Evolutionary conservation across 2,329 filamentous ascomycete genomes (phyloP), one percentile per base, ranked within the genome.

Genomic region (Lachnellula occidentalis): DNA sequence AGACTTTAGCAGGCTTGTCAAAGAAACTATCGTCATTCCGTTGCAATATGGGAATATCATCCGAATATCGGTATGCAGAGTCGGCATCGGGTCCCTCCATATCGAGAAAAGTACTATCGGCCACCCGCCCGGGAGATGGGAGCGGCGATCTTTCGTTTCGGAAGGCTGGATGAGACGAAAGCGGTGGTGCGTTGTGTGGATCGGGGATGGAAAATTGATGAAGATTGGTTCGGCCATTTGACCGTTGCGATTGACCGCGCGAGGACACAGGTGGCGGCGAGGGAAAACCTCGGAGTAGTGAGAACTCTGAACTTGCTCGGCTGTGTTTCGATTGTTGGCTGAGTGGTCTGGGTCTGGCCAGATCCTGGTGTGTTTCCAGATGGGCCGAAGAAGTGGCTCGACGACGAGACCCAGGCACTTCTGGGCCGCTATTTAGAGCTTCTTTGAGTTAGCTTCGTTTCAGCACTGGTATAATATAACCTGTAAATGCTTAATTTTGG

Each of bases 231-330:
- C 64, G 60, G 21, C 58, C 67, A 64, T 61, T 66, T 53, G 61
- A 60, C 61, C 61, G 64, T 58, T 63, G 67, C 62, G 56, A 52
- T 19, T 60, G 58, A 17, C 58, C 60, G 47, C 64, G 41, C 36
- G 61, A 67, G 59, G 68, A 67, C 27, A 53, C 52, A 21, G 54
- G 73, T 59, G 78, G 72, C 59, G 77, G 73, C 55, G 74, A 75
- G 47, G 76, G 71, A 61, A 78, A 78, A 54, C 77, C 80, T 58
- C 78, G 79, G 54, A 82, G 72, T 45, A 81, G 70, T 48, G 84
- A 86, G 61, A 85, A 78, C 69, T 90, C 86, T 51, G 86, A 89
- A 71, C 84, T 88, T 53, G 86, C 82, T 61, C 86, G 82, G 66
- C 80, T 85, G 70, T 87, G 83, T 66, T 79, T 87, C 72, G 77